These are phyloP conservation scores for Graphilbum ipis-grandicollis DNA, from an alignment of 2,329 filamentous ascomycete genomes.

Conservation along the genomic window DNA sequence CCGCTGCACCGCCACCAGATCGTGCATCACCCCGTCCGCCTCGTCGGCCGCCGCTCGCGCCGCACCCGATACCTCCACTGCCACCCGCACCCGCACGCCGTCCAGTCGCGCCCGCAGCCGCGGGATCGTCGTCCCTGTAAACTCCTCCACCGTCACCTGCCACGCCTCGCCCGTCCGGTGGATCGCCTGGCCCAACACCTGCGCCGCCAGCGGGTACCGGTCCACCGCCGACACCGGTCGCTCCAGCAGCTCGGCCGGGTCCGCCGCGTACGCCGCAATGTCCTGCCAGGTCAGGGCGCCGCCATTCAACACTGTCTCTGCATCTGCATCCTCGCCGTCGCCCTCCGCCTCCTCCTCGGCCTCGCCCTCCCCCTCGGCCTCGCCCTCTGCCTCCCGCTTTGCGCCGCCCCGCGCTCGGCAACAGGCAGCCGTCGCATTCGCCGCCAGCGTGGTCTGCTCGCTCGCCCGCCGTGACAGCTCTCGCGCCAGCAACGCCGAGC, in stretches of 20 bases:
- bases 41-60: slow-evolving; percentile 57
- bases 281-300: slow-evolving; percentile 22
- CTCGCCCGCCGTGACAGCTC: slow-evolving; percentile 56
- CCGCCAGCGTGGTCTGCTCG: slow-evolving; percentile 11
- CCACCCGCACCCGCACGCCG: slow-evolving; percentile 26
- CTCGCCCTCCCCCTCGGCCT: slow-evolving; percentile 3
- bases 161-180: slow-evolving; percentile 33
- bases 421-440: background rate
- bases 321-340: background rate
- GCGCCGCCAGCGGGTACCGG: slow-evolving; percentile 33
- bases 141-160: slow-evolving; percentile 40
- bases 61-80: slow-evolving; percentile 36
- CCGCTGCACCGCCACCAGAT: slow-evolving; percentile 60
- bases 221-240: slow-evolving; percentile 23
- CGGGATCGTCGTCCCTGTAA: slow-evolving; percentile 38
- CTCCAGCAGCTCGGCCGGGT: slow-evolving; percentile 15
- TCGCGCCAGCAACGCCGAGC: slow-evolving; percentile 76
- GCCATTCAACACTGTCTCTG: background rate
- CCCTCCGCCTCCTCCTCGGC: slow-evolving; percentile 2
- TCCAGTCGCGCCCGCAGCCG: slow-evolving; percentile 32
- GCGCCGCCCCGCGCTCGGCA: slow-evolving; percentile 7
- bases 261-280: slow-evolving; percentile 23
- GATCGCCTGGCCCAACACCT: slow-evolving; percentile 30
- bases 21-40: slow-evolving; percentile 60
- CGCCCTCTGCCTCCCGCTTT: slow-evolving; percentile 10